Evolutionary conservation across 108 stramenopile genomes (phyloP).

Genomic region (Aurantiochytrium sp.): DNA sequence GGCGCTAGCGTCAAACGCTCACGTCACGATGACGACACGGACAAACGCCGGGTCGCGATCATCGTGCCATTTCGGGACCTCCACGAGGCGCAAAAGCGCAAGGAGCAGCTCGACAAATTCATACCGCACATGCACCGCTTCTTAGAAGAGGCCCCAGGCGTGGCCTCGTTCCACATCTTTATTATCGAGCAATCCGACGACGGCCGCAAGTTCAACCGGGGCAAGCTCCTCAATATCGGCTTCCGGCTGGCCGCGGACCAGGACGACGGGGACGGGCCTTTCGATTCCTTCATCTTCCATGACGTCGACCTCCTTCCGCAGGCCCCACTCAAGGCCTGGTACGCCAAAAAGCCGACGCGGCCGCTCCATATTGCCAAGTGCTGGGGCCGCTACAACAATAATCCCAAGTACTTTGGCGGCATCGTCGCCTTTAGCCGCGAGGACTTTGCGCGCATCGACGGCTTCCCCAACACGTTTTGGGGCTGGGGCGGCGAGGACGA

Average conservation of each 20-base stretch:
- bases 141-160: background rate
- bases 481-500: constrained; percentile 99
- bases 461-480: constrained; percentile 96
- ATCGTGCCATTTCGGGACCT: constrained; percentile 94
- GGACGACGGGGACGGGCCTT: background rate
- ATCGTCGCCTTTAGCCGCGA: constrained; percentile 74
- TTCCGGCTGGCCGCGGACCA: constrained; percentile 76
- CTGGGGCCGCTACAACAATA: constrained; percentile 94
- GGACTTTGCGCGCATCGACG: constrained; percentile 85
- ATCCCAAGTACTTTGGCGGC: constrained; percentile 95
- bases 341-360: constrained; percentile 68
- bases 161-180: constrained; percentile 74
- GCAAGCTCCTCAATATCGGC: constrained; percentile 96
- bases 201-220: constrained; percentile 96
- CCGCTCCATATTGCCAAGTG: constrained; percentile 93
- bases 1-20: background rate
- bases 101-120: constrained; percentile 76
- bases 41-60: constrained; percentile 64
- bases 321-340: constrained; percentile 56
- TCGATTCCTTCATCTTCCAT: constrained; percentile 85
- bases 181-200: constrained; percentile 94
- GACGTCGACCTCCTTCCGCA: constrained; percentile 94
- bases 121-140: constrained; percentile 85
- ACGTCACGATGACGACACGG: background rate
- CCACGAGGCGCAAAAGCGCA: constrained; percentile 79